Evolutionary conservation across 1,139 yeast genomes (phyloP).

Genomic region (Hansenula sp.): DNA sequence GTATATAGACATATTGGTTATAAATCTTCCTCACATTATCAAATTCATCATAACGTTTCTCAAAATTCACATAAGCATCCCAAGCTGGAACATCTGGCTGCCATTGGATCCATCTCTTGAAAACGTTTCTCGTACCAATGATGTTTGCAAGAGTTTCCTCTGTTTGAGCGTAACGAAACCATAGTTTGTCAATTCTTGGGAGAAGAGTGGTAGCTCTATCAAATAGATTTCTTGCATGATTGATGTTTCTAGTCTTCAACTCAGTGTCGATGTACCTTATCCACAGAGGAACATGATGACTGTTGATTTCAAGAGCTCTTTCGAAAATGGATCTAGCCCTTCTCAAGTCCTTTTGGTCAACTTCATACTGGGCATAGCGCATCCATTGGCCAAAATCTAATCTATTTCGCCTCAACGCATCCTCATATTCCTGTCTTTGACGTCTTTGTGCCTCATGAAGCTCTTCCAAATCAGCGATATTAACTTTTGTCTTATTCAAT

Average conservation of each 20-base stretch:
- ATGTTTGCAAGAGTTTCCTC: conserved; percentile 77
- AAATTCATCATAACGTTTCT: conserved; percentile 53
- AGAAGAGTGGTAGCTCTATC: conserved; percentile 73
- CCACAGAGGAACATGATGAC: conserved; percentile 82
- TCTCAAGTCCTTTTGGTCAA: conserved; percentile 71
- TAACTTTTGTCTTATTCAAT: conserved; percentile 40
- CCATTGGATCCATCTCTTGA: conserved; percentile 82
- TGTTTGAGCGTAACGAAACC: conserved; percentile 79
- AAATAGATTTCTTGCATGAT: conserved; percentile 84
- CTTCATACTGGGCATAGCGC: conserved; percentile 86
- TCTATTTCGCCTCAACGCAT: conserved; percentile 77
- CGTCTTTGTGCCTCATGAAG: conserved; percentile 69
- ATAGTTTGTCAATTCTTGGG: conserved; percentile 80
- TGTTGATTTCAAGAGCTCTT: conserved; percentile 76
- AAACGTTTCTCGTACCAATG: conserved; percentile 59
- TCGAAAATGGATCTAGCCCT: conserved; percentile 87
- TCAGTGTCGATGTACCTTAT: conserved; percentile 78
- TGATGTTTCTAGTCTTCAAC: conserved; percentile 64
- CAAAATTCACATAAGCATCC: conserved; percentile 73
- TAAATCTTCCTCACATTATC: conserved; percentile 55
- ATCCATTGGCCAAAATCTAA: conserved; percentile 87
- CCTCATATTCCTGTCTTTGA: conserved; percentile 80
- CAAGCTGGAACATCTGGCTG: conserved; percentile 58
- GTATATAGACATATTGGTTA: conserved; percentile 50
- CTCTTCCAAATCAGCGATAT: conserved; percentile 78